phyloP scores from a whole-genome alignment of 2,329 filamentous ascomycete genomes.

The Pyrenochaeta sp. region DNA sequence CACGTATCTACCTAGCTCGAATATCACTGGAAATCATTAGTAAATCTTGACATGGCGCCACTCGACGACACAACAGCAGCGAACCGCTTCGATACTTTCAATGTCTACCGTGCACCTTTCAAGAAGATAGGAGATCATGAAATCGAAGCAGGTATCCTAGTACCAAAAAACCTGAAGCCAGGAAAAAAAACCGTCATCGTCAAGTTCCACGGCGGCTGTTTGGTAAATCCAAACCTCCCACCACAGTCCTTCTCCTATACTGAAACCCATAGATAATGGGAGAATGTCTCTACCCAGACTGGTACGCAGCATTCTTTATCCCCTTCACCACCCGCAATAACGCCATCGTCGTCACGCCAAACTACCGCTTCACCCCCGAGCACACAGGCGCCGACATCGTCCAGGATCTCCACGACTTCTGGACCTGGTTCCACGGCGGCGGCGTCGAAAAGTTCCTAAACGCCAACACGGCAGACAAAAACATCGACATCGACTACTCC shows the following conservation, averaged over 20 bases:
- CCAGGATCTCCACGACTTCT: conserved; percentile 58
- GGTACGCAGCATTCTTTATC: conserved; percentile 45
- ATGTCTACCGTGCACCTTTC: conserved; percentile 50
- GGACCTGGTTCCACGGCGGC: conserved; percentile 51
- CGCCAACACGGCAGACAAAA: too few relatives aligned
- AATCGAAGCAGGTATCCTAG: conserved; percentile 49
- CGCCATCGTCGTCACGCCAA: conserved; percentile 57
- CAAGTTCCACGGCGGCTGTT: conserved; percentile 55
- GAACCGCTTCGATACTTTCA: conserved; percentile 49
- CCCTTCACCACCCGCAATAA: conserved; percentile 48
- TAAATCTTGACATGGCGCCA: conserved; percentile 25
- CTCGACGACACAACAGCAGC: conserved; percentile 25
- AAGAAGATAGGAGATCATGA: conserved; percentile 50
- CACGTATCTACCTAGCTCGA: too few relatives aligned
- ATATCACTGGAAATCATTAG: too few relatives aligned
- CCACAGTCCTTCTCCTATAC: not conserved
- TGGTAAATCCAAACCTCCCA: conserved; percentile 36
- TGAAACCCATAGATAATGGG: conserved; percentile 26
- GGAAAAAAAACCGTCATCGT: conserved; percentile 52
- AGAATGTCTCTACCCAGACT: conserved; percentile 35
- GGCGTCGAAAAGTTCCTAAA: conserved; percentile 15
- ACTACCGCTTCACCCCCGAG: conserved; percentile 63
- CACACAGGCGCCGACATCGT: conserved; percentile 56
- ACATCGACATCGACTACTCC: conserved; percentile 33
- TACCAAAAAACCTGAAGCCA: conserved; percentile 46